Evolutionary conservation across 176 grass and related monocot genomes (phyloP).

Genomic region (Carex myosuroides): DNA sequence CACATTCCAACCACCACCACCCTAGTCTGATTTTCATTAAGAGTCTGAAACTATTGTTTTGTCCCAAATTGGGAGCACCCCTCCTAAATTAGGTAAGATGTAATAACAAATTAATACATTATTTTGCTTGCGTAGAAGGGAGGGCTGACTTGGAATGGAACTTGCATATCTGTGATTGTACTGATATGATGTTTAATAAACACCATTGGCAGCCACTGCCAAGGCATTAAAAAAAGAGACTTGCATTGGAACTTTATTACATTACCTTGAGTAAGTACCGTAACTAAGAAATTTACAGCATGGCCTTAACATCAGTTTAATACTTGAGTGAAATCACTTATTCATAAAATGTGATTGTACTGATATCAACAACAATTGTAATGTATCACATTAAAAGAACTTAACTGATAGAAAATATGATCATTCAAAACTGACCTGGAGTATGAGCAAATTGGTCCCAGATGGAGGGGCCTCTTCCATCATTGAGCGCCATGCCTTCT

Average conservation of each 20-base stretch:
- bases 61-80: background rate
- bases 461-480: slow-evolving; percentile 35
- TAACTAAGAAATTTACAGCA: background rate
- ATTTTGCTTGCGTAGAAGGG: no score
- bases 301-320: background rate
- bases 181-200: no score
- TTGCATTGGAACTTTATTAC: background rate
- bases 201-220: no score
- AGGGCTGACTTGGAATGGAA: no score
- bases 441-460: slow-evolving; percentile 36
- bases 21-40: background rate
- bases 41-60: background rate
- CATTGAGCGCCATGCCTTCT: slow-evolving; percentile 47
- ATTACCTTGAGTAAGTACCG: background rate
- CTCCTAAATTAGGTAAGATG: background rate
- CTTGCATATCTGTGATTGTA: no score
- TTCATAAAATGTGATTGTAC: background rate
- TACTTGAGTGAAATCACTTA: background rate
- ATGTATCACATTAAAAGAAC: slow-evolving; percentile 1
- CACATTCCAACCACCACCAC: background rate
- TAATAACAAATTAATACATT: no score
- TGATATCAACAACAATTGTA: background rate
- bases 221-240: no score
- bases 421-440: slow-evolving; percentile 12
- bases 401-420: background rate